Evolutionary conservation across 2,329 filamentous ascomycete species (phyloP).

Genomic region (Stagonosporopsis chrysanthemi): DNA sequence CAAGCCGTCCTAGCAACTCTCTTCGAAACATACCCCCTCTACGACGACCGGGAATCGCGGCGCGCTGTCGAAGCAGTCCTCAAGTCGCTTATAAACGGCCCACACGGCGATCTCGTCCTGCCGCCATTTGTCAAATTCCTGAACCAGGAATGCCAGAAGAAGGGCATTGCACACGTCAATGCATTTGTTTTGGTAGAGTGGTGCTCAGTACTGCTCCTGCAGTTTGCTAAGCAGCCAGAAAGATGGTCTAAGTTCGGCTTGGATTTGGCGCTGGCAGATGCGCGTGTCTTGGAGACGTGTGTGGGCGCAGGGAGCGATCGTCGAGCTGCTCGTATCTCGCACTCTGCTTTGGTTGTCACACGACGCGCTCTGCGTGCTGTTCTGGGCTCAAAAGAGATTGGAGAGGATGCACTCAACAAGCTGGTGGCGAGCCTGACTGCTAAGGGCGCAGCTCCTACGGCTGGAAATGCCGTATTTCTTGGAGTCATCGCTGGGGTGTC

Average conservation of each 20-base stretch:
- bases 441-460: constrained; percentile 69
- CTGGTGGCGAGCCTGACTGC: constrained; percentile 72
- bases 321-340: constrained; percentile 63
- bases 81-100: constrained; percentile 67
- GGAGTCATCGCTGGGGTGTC: constrained; percentile 89
- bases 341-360: constrained; percentile 78
- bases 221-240: constrained; percentile 65
- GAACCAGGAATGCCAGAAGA: constrained; percentile 76
- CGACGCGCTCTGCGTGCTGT: constrained; percentile 80
- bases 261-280: constrained; percentile 73
- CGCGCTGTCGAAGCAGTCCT: constrained; percentile 84
- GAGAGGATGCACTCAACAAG: constrained; percentile 67
- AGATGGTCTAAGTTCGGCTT: constrained; percentile 70
- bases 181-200: constrained; percentile 92
- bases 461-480: constrained; percentile 78
- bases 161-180: constrained; percentile 77
- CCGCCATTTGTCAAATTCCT: constrained; percentile 71
- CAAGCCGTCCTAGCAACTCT: constrained; percentile 72
- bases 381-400: constrained; percentile 66
- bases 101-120: constrained; percentile 65
- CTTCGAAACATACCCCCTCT: constrained; percentile 87
- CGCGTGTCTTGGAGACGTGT: constrained; percentile 79
- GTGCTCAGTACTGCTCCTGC: constrained; percentile 80
- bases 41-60: constrained; percentile 84
- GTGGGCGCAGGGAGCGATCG: constrained; percentile 57